Base-by-base conservation (phyloP, 768 basidiomycete genomes). In the Leccinum ochraceum region DNA sequence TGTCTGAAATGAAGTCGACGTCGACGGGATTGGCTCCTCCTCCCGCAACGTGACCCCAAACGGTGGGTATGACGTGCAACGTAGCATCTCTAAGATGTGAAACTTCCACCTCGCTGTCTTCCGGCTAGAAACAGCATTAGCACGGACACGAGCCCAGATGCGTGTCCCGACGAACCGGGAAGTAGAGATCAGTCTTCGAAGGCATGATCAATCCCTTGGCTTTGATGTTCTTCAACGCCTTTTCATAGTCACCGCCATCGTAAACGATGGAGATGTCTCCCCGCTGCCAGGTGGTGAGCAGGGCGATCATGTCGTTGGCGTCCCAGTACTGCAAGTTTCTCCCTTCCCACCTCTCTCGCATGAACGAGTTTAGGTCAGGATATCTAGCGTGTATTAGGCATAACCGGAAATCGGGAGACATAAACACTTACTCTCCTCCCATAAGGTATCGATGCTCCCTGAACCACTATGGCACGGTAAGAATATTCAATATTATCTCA, bases 121-220 rank as follows among this genome's bases (percentile, higher is more conserved):
- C 83, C 3, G 82, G 85, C 83, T 85, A 54, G 34, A 24, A 36
- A 14, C 7, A 13, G 17, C 17, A 36, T 60, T 11, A 66, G 54
- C 17, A 20, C 4, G 46, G 13, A 24, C 20, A 17, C 36, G 46
- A 49, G 7, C 17, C 20, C 16, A 30, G 16, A 6, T 34, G 9
- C 28, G 34, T 4, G n/a, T 44, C 11, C 16, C 26, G 48, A 65
- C 66, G 49, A 61, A 84, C 83, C 37, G 85, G 79, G 68, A 86
- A 86, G 67, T 84, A 86, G 42, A 86, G 69, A 63, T 86, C 85
- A 2, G 84, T 85, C 73, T 81, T 84, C 58, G 78, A 80, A 20
- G 85, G 85, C 82, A 86, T 85, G 36, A 86, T 80, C 39, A 86
- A 67, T 1, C 78, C 85, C 58, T 77, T 81, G 1, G 83, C 82